phyloP scores from a whole-genome alignment of 2,329 filamentous ascomycete species.

The Dissoconium aciculare region DNA sequence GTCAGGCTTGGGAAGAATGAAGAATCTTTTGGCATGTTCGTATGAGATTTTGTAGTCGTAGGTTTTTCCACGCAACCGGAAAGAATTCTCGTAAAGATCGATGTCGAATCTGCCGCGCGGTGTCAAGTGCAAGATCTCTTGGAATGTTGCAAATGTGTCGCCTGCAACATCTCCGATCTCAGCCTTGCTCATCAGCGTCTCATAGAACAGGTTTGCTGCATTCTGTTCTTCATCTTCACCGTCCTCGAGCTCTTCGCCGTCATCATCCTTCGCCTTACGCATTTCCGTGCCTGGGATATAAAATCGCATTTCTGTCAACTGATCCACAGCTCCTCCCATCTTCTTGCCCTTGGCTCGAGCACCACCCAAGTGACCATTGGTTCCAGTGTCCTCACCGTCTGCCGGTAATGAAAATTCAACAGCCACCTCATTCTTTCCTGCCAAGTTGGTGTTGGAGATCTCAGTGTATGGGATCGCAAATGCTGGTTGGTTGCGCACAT shows the following conservation, averaged over 20 bases:
- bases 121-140: constrained; percentile 92
- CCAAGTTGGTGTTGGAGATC: constrained; percentile 93
- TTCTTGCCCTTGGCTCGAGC: constrained; percentile 70
- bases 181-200: constrained; percentile 93
- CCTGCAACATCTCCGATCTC: constrained; percentile 99
- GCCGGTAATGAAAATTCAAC: constrained; percentile 76
- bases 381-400: constrained; percentile 55
- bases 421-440: constrained; percentile 93
- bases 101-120: constrained; percentile 98
- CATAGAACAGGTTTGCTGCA: constrained; percentile 93
- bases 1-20: constrained; percentile 96
- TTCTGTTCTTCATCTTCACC: constrained; percentile 65
- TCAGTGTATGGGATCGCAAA: constrained; percentile 97
- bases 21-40: constrained; percentile 95
- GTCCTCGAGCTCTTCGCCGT: constrained; percentile 45
- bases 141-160: constrained; percentile 92
- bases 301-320: constrained; percentile 96
- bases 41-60: constrained; percentile 99
- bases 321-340: constrained; percentile 73
- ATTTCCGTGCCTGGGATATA: constrained; percentile 88
- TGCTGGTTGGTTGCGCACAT: constrained; percentile 87
- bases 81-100: constrained; percentile 97
- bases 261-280: constrained; percentile 52
- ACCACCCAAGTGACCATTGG: constrained; percentile 59
- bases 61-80: constrained; percentile 92